phyloP scores from a whole-genome alignment of 768 basidiomycete species.

The Tremella mesenterica region DNA sequence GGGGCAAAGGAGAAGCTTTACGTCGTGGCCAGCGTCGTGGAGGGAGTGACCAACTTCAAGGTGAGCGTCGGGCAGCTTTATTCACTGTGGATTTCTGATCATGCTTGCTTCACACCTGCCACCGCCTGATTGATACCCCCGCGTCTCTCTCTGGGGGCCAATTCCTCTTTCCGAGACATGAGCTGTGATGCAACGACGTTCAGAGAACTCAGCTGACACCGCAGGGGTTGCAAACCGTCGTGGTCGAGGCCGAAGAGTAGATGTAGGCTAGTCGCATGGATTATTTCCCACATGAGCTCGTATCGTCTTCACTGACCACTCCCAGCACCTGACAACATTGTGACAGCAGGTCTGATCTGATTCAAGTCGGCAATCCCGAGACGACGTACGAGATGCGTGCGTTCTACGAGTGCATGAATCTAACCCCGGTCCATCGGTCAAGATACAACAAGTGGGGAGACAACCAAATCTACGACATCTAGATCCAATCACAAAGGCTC shows the following conservation, averaged over 20 bases:
- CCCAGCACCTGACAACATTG: background rate
- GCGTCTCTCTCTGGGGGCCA: no score
- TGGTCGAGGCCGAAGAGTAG: slow-evolving; percentile 28
- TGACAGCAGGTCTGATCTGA: no score
- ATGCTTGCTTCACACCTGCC: background rate
- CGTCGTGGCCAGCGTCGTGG: slow-evolving; percentile 78
- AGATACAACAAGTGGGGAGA: no score
- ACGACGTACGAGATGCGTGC: background rate
- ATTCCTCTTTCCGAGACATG: no score
- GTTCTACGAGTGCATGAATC: background rate
- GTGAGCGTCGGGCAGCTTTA: slow-evolving; percentile 49
- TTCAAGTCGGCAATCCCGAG: background rate
- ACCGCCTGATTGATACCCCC: background rate
- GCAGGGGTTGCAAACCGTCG: slow-evolving; percentile 27
- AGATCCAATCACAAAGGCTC: background rate
- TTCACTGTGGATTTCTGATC: background rate
- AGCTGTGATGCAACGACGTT: background rate
- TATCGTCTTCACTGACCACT: background rate
- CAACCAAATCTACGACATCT: no score
- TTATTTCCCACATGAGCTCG: background rate
- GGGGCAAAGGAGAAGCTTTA: slow-evolving; percentile 95
- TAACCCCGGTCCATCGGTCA: no score
- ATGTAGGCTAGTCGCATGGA: slow-evolving; percentile 9
- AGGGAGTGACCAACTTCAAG: slow-evolving; percentile 68
- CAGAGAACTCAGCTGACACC: background rate